A percentile compares a stretch with the other conserved stretches of the same genome.
Conservation (phyloP, 257 asterid species). For the Dorcoceras hygrometricum region DNA sequence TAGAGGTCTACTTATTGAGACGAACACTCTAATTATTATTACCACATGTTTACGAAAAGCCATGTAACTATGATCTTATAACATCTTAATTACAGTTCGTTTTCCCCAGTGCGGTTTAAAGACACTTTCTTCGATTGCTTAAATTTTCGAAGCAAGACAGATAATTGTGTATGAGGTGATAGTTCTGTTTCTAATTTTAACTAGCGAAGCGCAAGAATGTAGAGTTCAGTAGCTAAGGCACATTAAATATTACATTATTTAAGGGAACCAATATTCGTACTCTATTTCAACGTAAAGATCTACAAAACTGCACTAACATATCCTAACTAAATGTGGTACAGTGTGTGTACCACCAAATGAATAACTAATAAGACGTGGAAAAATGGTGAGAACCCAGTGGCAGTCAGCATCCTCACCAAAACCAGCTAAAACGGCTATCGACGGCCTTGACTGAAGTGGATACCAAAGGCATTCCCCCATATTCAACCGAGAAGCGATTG, state of each 20-base stretch:
- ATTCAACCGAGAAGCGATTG: constrained; percentile 52
- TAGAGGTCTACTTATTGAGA: too few species aligned
- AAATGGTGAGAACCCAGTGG: constrained; percentile 16
- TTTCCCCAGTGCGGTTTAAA: too few species aligned
- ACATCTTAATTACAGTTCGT: too few species aligned
- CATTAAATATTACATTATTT: neutral
- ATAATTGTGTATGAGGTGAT: too few species aligned
- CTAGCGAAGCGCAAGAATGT: neutral
- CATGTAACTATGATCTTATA: too few species aligned
- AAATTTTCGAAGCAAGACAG: too few species aligned
- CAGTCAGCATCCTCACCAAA: constrained; percentile 51
- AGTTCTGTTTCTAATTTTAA: neutral
- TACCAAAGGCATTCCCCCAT: constrained; percentile 65
- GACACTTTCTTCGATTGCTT: too few species aligned
- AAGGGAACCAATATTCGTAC: neutral
- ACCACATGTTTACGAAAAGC: too few species aligned
- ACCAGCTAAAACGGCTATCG: constrained; percentile 68
- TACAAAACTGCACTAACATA: neutral
- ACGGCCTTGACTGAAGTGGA: constrained; percentile 71
- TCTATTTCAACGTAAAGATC: neutral
- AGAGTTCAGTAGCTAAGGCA: neutral
- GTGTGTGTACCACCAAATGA: constrained; percentile 24
- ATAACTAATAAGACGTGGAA: constrained; percentile 22
- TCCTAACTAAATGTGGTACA: constrained; percentile 18
- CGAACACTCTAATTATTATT: too few species aligned